Conservation (phyloP, 257 asterid genomes). For the Phtheirospermum japonicum region DNA sequence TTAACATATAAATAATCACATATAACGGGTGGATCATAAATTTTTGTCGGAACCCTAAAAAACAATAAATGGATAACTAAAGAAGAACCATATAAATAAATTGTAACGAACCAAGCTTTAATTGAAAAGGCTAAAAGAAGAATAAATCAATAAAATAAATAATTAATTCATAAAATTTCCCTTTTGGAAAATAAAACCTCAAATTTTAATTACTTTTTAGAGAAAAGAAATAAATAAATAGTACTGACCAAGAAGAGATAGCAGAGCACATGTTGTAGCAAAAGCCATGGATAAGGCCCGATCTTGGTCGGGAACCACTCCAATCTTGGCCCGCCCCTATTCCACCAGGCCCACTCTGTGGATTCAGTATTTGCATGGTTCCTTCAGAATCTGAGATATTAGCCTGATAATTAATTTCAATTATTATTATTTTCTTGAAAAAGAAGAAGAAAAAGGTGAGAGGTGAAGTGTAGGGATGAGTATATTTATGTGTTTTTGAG, state of each 20-base stretch:
- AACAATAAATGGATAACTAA: no score
- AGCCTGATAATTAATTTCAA: no score
- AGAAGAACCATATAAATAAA: no score
- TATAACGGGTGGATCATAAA: no score
- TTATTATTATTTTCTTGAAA: not conserved
- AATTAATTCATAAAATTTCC: no score
- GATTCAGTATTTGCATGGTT: constrained; percentile 23
- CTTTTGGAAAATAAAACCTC: not conserved
- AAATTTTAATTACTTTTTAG: not conserved
- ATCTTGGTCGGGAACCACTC: constrained; percentile 25
- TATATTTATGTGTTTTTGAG: not conserved
- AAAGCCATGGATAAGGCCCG: constrained; percentile 30
- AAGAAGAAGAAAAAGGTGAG: not conserved
- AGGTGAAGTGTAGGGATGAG: not conserved
- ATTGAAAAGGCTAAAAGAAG: no score
- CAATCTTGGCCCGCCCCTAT: constrained; percentile 21
- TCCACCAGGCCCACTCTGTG: constrained; percentile 16
- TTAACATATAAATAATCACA: no score
- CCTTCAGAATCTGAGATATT: constrained; percentile 6
- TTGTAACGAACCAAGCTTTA: no score
- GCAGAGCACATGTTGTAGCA: constrained; percentile 38
- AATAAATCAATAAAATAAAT: no score
- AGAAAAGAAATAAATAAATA: not conserved
- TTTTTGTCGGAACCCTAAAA: no score
- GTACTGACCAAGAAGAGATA: constrained; percentile 39